Conservation (phyloP, 1,284 basidiomycete genomes). For the Malassezia vespertilionis region DNA sequence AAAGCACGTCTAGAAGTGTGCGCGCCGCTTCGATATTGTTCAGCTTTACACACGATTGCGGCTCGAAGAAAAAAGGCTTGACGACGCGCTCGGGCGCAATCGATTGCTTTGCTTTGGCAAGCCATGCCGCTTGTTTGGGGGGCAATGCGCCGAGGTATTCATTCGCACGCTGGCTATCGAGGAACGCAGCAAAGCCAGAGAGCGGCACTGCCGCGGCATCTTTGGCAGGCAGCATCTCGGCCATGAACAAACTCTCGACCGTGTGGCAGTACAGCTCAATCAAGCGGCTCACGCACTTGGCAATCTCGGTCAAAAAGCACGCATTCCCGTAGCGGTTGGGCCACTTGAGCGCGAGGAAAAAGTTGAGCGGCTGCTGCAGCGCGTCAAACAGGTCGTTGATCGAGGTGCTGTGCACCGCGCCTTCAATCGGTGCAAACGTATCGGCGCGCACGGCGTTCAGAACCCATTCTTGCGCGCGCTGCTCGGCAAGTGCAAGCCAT, state of each 20-base stretch:
- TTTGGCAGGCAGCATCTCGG: slow-evolving; percentile 69
- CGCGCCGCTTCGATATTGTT: slow-evolving; percentile 94
- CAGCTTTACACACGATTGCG: slow-evolving; percentile 76
- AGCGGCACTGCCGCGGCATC: slow-evolving; percentile 1
- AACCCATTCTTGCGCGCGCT: slow-evolving; percentile 87
- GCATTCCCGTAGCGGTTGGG: slow-evolving; percentile 78
- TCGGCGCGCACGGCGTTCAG: slow-evolving; percentile 36
- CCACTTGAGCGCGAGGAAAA: slow-evolving; percentile 82
- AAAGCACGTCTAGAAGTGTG: slow-evolving; percentile 81
- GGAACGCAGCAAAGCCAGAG: neutral
- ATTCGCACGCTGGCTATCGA: neutral
- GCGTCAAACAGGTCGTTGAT: slow-evolving; percentile 94
- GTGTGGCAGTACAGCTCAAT: slow-evolving; percentile 81
- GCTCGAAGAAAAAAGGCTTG: slow-evolving; percentile 84
- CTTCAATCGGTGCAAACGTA: slow-evolving; percentile 57
- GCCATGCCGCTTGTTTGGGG: slow-evolving; percentile 68
- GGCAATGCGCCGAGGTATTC: slow-evolving; percentile 47
- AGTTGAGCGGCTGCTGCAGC: slow-evolving; percentile 75
- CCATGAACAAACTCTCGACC: slow-evolving; percentile 78
- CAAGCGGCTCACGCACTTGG: slow-evolving; percentile 78
- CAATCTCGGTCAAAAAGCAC: slow-evolving; percentile 64
- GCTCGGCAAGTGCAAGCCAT: slow-evolving; percentile 81
- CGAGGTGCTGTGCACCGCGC: slow-evolving; percentile 77
- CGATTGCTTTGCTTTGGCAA: slow-evolving; percentile 74
- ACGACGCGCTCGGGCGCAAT: slow-evolving; percentile 77